Evolutionary conservation across 257 asterid species (phyloP).

Genomic region (Solanum boliviense): DNA sequence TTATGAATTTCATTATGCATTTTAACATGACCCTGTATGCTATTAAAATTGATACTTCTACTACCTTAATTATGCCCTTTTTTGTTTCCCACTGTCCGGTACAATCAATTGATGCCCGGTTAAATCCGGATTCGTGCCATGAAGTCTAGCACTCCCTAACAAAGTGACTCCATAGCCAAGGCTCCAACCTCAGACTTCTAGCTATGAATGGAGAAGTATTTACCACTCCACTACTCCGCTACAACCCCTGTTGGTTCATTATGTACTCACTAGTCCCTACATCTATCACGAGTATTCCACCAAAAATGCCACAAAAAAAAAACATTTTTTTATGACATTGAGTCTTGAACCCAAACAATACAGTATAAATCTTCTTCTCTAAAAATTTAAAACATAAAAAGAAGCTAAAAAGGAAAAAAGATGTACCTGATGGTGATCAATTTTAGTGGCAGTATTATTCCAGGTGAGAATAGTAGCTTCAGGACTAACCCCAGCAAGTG

Average conservation of each 20-base stretch:
- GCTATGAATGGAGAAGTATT: background rate
- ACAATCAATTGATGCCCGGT: background rate
- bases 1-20: background rate
- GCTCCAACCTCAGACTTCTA: background rate
- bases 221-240: background rate
- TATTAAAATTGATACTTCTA: background rate
- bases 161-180: background rate
- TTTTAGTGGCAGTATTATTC: slow-evolving; percentile 70
- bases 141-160: background rate
- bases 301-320: background rate
- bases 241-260: background rate
- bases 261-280: background rate
- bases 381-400: background rate
- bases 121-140: background rate
- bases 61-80: background rate
- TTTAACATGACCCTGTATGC: background rate
- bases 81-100: background rate
- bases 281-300: background rate
- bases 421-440: slow-evolving; percentile 75
- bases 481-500: slow-evolving; percentile 67
- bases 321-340: background rate
- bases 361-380: background rate
- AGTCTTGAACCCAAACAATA: background rate
- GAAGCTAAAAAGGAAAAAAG: background rate
- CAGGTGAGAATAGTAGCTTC: slow-evolving; percentile 76